Base-by-base conservation (phyloP, 2,329 filamentous ascomycete genomes). In the Leptodontidium sp. region DNA sequence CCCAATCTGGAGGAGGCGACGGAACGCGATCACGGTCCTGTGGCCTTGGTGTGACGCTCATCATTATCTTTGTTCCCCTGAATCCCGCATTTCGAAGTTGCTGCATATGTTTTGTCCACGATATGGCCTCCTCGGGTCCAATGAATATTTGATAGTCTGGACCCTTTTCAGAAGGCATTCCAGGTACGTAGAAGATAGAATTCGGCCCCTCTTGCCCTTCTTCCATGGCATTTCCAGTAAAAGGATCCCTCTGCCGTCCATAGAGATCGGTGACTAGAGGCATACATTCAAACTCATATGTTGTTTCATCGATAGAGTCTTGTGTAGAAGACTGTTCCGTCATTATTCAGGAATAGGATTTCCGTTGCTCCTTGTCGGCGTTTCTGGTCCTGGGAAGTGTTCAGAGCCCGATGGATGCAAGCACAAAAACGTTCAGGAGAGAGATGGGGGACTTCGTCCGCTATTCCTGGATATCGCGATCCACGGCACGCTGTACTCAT, bases 211-310 rank as follows among this genome's bases (percentile, higher is more conserved):
- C 47, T 50, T 50, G 47, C 3, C 47, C 47, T 50, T 50, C 47
- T 21, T 50, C 47, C 47, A 50, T 50, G 47, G 47, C 17, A 50
- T 50, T 50, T 50, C 47, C 47, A 50, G 47, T 50, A 24, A 50
- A 50, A 4, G 47, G 47, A 24, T 50, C 47, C 7, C 47, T n/a
- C 7, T 50, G 47, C 21, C 47, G 2, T 11, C 47, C 47, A 21
- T 50, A 50, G 21, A 50, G 47, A 15, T 50, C 47, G 47, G n/a
- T 50, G 47, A 50, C n/a, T 50, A 8, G 47, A 50, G 47, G 47
- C n/a, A 50, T 21, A 50, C 21, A 24, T 50, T 50, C 47, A 50
- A 50, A 40, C 38, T 40, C 38, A 40, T 11, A 40, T 40, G 38
- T 8, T 4, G 6, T 8, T 6, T 50, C 47, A 8, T 50, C 47